Evolutionary conservation across 139 green algal species (phyloP), one percentile per base, ranked within the genome.

Genomic region (Mesotaenium endlicherianum): DNA sequence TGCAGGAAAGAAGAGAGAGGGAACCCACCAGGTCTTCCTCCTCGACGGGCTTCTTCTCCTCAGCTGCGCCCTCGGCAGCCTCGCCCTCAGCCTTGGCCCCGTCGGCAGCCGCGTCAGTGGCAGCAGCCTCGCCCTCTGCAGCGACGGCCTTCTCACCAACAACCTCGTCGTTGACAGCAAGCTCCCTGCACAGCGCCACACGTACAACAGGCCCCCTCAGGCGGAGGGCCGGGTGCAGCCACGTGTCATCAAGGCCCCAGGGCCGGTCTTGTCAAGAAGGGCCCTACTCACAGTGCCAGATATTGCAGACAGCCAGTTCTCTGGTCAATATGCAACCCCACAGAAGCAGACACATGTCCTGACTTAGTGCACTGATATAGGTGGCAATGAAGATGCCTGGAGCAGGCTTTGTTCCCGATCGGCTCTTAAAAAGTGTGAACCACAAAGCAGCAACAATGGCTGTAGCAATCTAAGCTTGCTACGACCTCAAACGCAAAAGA

Each of bases 31-130:
- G 78, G 60, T 82, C 75, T 16, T 82, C 75, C 75, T 82, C 75
- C 42, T 78, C 70, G n/a, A 78, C 75, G 40, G 75, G 75, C 60
- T 82, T 41, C 75, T 76, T 75, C 75, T 82, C 38, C 59, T 77
- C 57, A 5, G n/a, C 75, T 44, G 38, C 58, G 4, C 30, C 75
- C 36, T 79, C 47, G 6, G 42, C 8, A 8, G 44, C 70, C 11
- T 67, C 45, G 17, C 43, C 45, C 47, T 79, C 43, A n/a, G 70
- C 70, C 20, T 75, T 75, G 11, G 42, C 47, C 17, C 6, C 70
- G 8, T 83, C 76, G 16, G 53, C 77, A 83, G 38, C 67, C 30
- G 69, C 64, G 2, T 41, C 69, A 26, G 36, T 31, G 30, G 36
- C 77, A 4, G 77, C 77, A 84, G 42, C 77, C 34, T 80, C 77